Evolutionary conservation across 2,329 filamentous ascomycete species (phyloP).

Genomic region (Alternaria conjuncta): DNA sequence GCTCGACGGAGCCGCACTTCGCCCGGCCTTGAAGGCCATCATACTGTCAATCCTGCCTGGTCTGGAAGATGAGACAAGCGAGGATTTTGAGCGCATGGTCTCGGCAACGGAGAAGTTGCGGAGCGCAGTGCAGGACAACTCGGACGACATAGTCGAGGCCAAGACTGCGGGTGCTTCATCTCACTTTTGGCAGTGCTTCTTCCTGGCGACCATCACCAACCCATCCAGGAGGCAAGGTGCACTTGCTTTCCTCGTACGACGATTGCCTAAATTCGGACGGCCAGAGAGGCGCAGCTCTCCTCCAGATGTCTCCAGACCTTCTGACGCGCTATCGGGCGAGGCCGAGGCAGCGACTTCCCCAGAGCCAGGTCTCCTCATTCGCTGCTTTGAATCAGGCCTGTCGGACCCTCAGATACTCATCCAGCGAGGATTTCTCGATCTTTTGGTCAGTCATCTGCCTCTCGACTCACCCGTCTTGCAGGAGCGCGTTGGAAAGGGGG

Average conservation of each 20-base stretch:
- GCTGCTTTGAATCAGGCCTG: constrained; percentile 90
- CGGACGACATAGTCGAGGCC: constrained; percentile 54
- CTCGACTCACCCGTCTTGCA: constrained; percentile 83
- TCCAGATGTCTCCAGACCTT: constrained; percentile 16
- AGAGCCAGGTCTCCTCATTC: constrained; percentile 86
- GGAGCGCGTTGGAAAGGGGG: constrained; percentile 71
- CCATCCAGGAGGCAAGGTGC: constrained; percentile 83
- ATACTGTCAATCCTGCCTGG: constrained; percentile 89
- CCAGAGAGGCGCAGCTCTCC: constrained; percentile 21
- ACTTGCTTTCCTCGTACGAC: constrained; percentile 81
- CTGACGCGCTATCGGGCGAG: constrained; percentile 52
- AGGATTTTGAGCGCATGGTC: constrained; percentile 91
- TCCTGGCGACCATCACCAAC: constrained; percentile 90
- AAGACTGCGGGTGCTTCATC: constrained; percentile 65
- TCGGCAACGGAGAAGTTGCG: constrained; percentile 81
- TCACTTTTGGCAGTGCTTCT: constrained; percentile 99
- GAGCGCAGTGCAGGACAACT: constrained; percentile 63
- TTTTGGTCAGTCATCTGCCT: constrained; percentile 89
- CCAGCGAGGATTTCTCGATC: constrained; percentile 90
- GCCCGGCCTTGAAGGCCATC: constrained; percentile 88
- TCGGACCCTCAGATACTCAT: constrained; percentile 87
- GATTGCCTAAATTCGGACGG: constrained; percentile 73
- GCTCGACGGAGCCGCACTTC: constrained; percentile 72
- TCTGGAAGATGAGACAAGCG: constrained; percentile 92
- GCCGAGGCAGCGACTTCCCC: constrained; percentile 79